Percentiles rank a stretch among this genome's conserved stretches.
phyloP scores from a whole-genome alignment of 176 grass and related monocot genomes.

The Juncus inflexus region DNA sequence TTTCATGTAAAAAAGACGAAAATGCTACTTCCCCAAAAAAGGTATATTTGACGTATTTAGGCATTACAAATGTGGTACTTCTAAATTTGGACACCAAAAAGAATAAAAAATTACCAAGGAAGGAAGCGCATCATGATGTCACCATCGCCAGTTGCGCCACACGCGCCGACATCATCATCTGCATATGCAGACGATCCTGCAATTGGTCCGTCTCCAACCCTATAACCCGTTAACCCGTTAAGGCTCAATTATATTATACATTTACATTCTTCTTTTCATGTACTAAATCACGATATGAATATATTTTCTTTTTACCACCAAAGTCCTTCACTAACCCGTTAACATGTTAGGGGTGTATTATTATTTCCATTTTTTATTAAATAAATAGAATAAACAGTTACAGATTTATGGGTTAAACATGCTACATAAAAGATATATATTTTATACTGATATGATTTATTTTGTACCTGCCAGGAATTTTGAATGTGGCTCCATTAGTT shows the following conservation, averaged over 20 bases:
- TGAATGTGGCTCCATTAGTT: constrained; percentile 90
- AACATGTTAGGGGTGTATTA: no score
- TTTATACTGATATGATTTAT: constrained; percentile 1
- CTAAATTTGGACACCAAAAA: not conserved
- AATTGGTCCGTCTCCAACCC: constrained; percentile 95
- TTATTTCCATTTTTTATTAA: no score
- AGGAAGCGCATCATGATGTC: constrained; percentile 99
- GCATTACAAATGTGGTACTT: no score
- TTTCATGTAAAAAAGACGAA: not conserved
- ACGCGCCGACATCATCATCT: constrained; percentile 83
- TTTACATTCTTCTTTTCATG: no score
- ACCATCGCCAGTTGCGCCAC: constrained; percentile 89
- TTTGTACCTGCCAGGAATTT: constrained; percentile 81
- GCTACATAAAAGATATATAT: no score
- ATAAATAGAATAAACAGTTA: no score
- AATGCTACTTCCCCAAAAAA: not conserved
- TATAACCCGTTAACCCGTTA: constrained; percentile 37
- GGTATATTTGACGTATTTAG: no score
- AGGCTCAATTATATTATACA: not conserved
- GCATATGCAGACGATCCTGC: constrained; percentile 76
- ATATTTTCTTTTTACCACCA: no score
- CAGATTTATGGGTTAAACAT: no score
- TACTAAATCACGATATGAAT: no score
- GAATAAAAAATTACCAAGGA: constrained; percentile 54
- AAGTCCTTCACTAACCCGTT: no score